Conservation (phyloP, 148 eudicot genomes). For the Hydrangea macrophylla region DNA sequence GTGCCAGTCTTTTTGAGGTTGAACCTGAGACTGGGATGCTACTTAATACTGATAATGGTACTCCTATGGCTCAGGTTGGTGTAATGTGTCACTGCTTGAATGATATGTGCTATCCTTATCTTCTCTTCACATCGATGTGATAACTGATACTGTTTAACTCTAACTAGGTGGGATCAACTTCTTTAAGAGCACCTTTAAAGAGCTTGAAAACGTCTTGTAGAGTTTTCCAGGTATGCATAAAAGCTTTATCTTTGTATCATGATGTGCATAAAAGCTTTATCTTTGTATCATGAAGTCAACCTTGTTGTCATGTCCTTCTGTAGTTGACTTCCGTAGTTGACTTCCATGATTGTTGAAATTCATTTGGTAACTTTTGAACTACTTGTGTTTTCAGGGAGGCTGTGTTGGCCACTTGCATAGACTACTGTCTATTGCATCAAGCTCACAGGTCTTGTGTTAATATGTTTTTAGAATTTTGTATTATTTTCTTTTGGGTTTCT, state of each 20-base stretch:
- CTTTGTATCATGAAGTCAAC: neutral
- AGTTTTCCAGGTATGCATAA: slow-evolving; percentile 75
- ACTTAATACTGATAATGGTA: slow-evolving; percentile 91
- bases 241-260: neutral
- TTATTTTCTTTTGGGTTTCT: neutral
- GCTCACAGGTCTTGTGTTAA: slow-evolving; percentile 79
- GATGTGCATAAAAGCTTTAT: neutral
- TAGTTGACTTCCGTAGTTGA: neutral
- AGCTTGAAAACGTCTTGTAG: slow-evolving; percentile 46
- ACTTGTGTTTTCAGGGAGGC: slow-evolving; percentile 69
- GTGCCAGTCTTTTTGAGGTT: slow-evolving; percentile 88
- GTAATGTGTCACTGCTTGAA: neutral
- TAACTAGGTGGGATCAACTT: slow-evolving; percentile 55
- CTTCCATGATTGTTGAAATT: neutral
- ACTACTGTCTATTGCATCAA: slow-evolving; percentile 73
- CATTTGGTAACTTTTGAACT: slow-evolving; percentile 1
- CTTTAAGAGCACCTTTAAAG: slow-evolving; percentile 41
- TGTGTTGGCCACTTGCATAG: slow-evolving; percentile 95
- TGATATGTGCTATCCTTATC: neutral
- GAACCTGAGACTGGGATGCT: slow-evolving; percentile 88
- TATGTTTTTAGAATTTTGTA: neutral
- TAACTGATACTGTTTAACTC: too few relatives aligned
- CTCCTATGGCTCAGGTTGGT: slow-evolving; percentile 91
- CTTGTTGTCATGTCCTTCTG: neutral
- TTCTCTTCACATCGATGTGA: too few relatives aligned